These are phyloP conservation scores for Mangifera indica DNA, from an alignment of 345 rosid species.

Conservation along the genomic window DNA sequence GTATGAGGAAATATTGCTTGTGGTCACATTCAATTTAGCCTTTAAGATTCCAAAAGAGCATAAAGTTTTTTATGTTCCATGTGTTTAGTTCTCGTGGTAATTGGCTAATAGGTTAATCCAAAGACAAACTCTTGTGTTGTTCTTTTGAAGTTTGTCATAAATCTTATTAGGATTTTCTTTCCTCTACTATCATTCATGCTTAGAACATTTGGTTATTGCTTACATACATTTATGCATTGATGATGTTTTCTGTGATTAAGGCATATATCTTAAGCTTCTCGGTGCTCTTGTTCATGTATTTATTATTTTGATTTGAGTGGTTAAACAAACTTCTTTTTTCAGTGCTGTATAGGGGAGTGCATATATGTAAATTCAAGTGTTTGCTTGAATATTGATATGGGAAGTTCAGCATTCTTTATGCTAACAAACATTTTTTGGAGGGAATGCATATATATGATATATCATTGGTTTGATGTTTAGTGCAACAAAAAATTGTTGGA, in stretches of 20 bases:
- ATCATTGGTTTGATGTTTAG: conserved; percentile 10
- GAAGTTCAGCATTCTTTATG: conserved; percentile 5
- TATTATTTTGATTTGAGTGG: neutral
- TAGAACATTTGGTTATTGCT: neutral
- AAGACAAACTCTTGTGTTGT: neutral
- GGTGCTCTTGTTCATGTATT: neutral
- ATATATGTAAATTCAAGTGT: neutral
- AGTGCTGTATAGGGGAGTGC: neutral
- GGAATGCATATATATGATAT: neutral
- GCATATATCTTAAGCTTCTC: neutral
- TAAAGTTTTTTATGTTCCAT: conserved; percentile 3
- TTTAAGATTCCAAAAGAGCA: neutral
- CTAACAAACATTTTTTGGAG: neutral
- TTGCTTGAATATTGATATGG: neutral
- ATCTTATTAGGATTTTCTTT: neutral
- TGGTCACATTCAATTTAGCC: neutral
- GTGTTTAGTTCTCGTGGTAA: conserved; percentile 5
- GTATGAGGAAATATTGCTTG: conserved; percentile 37
- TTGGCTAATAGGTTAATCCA: neutral
- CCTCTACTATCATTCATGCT: neutral
- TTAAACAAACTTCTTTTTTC: neutral
- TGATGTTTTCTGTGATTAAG: conserved; percentile 5
- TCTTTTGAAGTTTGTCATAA: neutral
- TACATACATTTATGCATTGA: neutral
- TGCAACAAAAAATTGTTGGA: neutral